Conservation (phyloP, 2,329 filamentous ascomycete genomes). For the Neofusicoccum sp. region DNA sequence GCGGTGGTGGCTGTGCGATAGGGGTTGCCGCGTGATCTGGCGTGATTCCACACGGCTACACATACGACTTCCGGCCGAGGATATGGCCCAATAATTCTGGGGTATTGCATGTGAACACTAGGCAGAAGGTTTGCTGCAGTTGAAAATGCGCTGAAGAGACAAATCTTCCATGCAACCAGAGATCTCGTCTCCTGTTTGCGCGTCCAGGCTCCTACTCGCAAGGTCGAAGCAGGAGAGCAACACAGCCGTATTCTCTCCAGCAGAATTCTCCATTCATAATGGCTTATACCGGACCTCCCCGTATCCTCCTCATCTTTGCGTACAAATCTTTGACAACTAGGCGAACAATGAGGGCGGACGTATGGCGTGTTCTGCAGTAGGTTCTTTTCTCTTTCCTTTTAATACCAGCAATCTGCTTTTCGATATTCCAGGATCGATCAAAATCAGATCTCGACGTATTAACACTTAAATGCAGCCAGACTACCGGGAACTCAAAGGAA, state of each 20-base stretch:
- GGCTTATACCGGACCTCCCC: neutral
- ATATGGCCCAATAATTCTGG: neutral
- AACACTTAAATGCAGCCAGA: neutral
- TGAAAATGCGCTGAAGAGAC: neutral
- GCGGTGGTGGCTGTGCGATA: neutral
- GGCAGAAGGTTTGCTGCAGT: neutral
- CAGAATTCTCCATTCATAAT: neutral
- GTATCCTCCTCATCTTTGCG: slow-evolving; percentile 1
- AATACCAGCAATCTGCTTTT: too few species aligned
- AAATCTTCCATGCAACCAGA: neutral
- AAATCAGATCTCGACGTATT: neutral
- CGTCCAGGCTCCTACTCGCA: neutral
- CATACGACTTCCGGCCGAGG: neutral
- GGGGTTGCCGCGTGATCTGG: neutral
- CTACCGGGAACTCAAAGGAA: neutral
- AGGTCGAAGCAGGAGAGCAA: neutral
- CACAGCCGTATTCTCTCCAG: neutral
- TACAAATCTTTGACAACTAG: neutral
- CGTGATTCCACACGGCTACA: neutral
- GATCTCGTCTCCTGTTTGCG: neutral
- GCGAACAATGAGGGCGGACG: neutral
- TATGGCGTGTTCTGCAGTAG: neutral
- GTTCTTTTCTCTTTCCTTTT: neutral
- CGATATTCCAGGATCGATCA: too few species aligned
- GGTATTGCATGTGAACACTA: neutral